Conservation (phyloP, 768 basidiomycete species). For the Tricholoma sp. region DNA sequence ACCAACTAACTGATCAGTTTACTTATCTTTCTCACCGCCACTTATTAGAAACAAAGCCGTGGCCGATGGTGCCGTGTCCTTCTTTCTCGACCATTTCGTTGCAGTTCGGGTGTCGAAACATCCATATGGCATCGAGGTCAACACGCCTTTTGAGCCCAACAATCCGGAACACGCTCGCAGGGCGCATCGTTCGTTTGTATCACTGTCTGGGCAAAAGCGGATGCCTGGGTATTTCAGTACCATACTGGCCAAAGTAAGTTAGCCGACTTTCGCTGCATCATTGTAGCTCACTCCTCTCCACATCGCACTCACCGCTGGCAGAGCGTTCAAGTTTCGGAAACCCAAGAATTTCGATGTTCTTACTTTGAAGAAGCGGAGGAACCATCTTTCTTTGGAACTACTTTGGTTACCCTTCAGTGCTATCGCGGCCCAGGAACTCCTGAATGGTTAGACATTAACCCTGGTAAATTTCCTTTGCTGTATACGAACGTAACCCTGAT, state of each 20-base stretch:
- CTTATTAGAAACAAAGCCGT: slow-evolving; percentile 41
- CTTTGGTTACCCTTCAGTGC: not conserved
- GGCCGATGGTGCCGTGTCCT: slow-evolving; percentile 39
- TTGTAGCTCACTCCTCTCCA: not conserved
- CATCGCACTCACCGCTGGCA: too few relatives aligned
- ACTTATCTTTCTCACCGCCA: not conserved
- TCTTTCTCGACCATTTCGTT: slow-evolving; percentile 39
- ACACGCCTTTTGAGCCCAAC: slow-evolving; percentile 4
- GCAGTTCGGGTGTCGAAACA: slow-evolving; percentile 32
- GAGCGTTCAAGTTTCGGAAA: slow-evolving; percentile 10
- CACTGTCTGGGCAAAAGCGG: not conserved
- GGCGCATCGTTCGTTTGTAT: not conserved
- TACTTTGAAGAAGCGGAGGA: slow-evolving; percentile 2
- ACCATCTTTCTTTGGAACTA: not conserved
- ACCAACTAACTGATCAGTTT: not conserved
- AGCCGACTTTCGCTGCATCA: not conserved
- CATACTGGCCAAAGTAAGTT: slow-evolving; percentile 2
- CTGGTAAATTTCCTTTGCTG: not conserved
- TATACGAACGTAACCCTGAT: not conserved
- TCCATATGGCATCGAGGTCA: slow-evolving; percentile 29
- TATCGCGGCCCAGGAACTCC: not conserved
- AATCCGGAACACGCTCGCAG: slow-evolving; percentile 13
- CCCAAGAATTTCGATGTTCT: slow-evolving; percentile 7
- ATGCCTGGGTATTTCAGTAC: not conserved
- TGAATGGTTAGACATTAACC: not conserved